These are phyloP conservation scores for Xylaria digitata DNA, from an alignment of 2,329 filamentous ascomycete genomes.

Conservation along the genomic window DNA sequence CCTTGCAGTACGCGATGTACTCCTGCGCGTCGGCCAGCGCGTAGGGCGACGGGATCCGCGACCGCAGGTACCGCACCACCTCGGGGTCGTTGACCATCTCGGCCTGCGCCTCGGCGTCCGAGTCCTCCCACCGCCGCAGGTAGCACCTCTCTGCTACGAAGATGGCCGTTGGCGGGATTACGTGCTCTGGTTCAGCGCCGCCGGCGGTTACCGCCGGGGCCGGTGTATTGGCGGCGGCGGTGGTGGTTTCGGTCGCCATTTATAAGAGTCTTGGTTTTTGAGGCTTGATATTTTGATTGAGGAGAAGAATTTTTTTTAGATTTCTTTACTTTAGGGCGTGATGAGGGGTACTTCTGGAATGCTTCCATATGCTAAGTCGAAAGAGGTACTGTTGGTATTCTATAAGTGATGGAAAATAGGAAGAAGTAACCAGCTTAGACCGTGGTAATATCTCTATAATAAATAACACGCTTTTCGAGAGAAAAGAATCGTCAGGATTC, in stretches of 20 bases:
- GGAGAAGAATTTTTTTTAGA: too few species aligned
- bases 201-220: slow-evolving; percentile 1
- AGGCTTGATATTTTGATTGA: too few species aligned
- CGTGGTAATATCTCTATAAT: background rate
- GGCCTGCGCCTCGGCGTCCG: slow-evolving; percentile 54
- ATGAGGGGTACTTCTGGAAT: background rate
- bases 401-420: background rate
- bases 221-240: background rate
- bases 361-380: background rate
- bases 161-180: slow-evolving; percentile 42
- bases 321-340: too few species aligned
- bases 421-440: background rate
- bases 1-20: slow-evolving; percentile 30
- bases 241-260: slow-evolving; percentile 7
- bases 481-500: background rate
- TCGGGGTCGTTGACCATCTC: slow-evolving; percentile 54
- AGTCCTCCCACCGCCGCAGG: slow-evolving; percentile 55
- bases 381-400: background rate
- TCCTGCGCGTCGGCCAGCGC: slow-evolving; percentile 53
- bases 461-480: background rate
- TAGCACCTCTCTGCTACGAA: slow-evolving; percentile 49
- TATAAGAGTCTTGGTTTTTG: background rate
- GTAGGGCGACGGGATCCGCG: slow-evolving; percentile 61
- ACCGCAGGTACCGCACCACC: slow-evolving; percentile 54
- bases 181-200: slow-evolving; percentile 1